These are phyloP conservation scores for Phytophthora kernoviae DNA, from an alignment of 352 stramenopile species.

Conservation along the genomic window DNA sequence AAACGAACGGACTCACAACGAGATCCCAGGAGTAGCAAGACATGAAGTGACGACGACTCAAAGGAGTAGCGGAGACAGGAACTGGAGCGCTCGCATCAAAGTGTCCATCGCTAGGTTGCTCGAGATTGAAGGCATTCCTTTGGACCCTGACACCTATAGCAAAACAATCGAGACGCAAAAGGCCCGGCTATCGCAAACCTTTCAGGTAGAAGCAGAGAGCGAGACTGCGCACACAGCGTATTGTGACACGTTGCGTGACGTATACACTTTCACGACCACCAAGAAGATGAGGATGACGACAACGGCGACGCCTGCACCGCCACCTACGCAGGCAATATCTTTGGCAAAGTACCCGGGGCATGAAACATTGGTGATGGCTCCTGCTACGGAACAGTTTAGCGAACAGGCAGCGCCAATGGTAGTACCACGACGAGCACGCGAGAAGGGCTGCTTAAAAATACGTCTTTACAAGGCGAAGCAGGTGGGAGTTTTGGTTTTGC, in stretches of 20 bases:
- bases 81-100: constrained; percentile 29
- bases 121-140: constrained; percentile 30
- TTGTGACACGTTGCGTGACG: constrained; percentile 55
- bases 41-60: too few species aligned
- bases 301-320: not conserved
- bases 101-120: constrained; percentile 35
- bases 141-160: constrained; percentile 19
- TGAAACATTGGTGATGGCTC: constrained; percentile 26
- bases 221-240: constrained; percentile 52
- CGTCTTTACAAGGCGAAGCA: not conserved
- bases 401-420: not conserved
- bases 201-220: constrained; percentile 29
- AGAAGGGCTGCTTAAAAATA: constrained; percentile 4
- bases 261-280: constrained; percentile 45
- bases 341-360: constrained; percentile 4
- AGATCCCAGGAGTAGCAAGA: too few species aligned
- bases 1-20: too few species aligned
- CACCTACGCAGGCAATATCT: not conserved
- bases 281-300: constrained; percentile 41
- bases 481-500: not conserved
- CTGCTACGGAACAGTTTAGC: constrained; percentile 12
- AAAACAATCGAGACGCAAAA: constrained; percentile 35
- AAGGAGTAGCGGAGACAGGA: constrained; percentile 5
- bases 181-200: constrained; percentile 33
- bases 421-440: constrained; percentile 10